Evolutionary conservation across 2,329 filamentous ascomycete species (phyloP), one percentile per base, ranked within the genome.

Genomic region (Verticillium longisporum): DNA sequence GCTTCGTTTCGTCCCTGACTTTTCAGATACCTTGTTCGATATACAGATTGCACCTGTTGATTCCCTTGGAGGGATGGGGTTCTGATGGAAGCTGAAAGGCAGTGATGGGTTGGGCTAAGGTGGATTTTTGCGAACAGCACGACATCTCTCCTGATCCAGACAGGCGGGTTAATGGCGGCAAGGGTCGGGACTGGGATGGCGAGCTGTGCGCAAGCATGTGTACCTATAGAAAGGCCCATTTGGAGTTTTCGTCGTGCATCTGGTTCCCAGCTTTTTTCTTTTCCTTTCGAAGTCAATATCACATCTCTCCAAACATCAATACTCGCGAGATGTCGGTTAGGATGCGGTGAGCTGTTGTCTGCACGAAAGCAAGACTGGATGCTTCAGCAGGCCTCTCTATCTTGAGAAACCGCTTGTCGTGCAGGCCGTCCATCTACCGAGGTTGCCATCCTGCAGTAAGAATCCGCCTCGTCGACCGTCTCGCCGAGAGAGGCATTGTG

Each of bases 1-100:
- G 66, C 54, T 64, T 18, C 62, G 63, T 60, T 67, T 65, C 56
- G 66, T 59, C 61, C 66, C 65, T 68, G 70, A 68, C 45, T 50
- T 74, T 71, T 75, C 78, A 80, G 79, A 83, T 83, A 83, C 82
- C 81, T 84, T 84, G 81, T 84, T 83, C 80, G 77, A 83, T 81
- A 81, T 80, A 81, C 73, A 74, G 70, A 75, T 69, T 74, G 68
- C 62, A 61, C 57, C 64, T 61, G 63, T 65, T 66, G 59, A 59
- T 59, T 59, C 26, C 33, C 45, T 37, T 63, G 34, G 37, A 37
- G 36, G 38, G 37, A 37, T 36, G 38, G 58, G 55, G 55, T 57
- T 41, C 55, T 55, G 26, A 31, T 32, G n/a, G 53, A 10, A 18
- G 56, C 58, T 60, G 34, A 34, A 34, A 31, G 26, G 54, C 32